Evolutionary conservation across 2,329 filamentous ascomycete species (phyloP), one percentile per base, ranked within the genome.

Genomic region (Neophaeococcomyces mojaviensis): DNA sequence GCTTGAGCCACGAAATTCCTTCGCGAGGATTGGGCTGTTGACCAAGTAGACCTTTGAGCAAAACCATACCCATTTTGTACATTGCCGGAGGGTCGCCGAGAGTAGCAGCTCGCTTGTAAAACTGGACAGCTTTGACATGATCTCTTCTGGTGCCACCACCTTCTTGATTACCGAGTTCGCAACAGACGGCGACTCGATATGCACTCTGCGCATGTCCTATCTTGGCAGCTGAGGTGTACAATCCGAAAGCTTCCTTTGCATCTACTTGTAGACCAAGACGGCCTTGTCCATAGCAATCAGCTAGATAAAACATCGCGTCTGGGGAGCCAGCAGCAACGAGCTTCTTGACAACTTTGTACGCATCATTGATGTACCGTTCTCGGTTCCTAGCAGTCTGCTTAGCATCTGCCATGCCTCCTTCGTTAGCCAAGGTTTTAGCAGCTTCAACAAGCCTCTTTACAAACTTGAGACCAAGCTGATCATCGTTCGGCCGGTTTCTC

Each of bases 51-150:
- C 90, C 92, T 65, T 97, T 97, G 45, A 97, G 77, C 51, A 87
- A 71, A 55, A 98, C 94, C 83, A 96, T 94, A 48, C 92, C 92
- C 67, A 97, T 81, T 67, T 98, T 98, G 71, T 96, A 98, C 88
- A 97, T 94, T 24, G 89, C 92, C 0, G 90, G 86, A 1, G 85
- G 84, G 60, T 98, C 90, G 2, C 92, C 90, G 2, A 97, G 73
- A 10, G 84, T 84, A 9, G 92, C 90, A 5, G 92, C 88, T 35
- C 89, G 85, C 63, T 90, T 88, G 66, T 98, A 98, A 92, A 92
- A 98, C 64, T 97, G 90, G 16, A 97, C 89, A 1, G 92, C 90
- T 67, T 97, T 97, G 54, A 90, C 68, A 1, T 88, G 87, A 60
- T 98, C 92, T 57, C 84, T 86, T 48, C 87, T 81, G 1, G 92